Conservation (phyloP, 345 rosid genomes). For the Ricinus communis region DNA sequence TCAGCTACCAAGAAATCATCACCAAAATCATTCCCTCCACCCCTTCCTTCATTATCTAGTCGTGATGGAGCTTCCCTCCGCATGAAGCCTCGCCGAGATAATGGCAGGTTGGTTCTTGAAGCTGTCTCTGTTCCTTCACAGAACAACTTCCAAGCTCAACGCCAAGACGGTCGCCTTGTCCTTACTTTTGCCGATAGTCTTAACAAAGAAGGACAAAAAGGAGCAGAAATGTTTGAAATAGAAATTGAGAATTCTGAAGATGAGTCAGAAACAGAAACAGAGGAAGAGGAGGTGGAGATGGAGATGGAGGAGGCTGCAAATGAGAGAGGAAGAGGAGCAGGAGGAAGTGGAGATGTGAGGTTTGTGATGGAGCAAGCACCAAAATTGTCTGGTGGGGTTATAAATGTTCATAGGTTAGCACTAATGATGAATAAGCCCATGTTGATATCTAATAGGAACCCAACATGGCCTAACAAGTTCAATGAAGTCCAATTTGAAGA, state of each 20-base stretch:
- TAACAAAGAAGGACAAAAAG: constrained; percentile 17
- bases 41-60: constrained; percentile 61
- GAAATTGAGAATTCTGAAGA: constrained; percentile 7
- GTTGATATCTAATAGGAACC: constrained; percentile 44
- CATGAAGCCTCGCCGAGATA: constrained; percentile 73
- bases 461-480: constrained; percentile 45
- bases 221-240: constrained; percentile 19
- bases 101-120: constrained; percentile 86
- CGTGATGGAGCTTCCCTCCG: constrained; percentile 52
- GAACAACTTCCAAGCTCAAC: constrained; percentile 67
- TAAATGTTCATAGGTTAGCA: constrained; percentile 58
- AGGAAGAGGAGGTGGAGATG: constrained; percentile 22
- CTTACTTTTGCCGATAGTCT: constrained; percentile 49
- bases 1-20: constrained; percentile 27
- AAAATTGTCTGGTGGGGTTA: constrained; percentile 39
- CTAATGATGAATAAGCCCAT: constrained; percentile 48
- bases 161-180: constrained; percentile 87
- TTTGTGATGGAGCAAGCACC: constrained; percentile 31
- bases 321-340: constrained; percentile 1
- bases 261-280: constrained; percentile 24
- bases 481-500: constrained; percentile 19
- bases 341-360: constrained; percentile 16
- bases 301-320: constrained; percentile 16
- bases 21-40: constrained; percentile 69
- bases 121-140: constrained; percentile 75